phyloP scores from a whole-genome alignment of 495 filamentous ascomycete genomes.

The Penicillium pancosmium region DNA sequence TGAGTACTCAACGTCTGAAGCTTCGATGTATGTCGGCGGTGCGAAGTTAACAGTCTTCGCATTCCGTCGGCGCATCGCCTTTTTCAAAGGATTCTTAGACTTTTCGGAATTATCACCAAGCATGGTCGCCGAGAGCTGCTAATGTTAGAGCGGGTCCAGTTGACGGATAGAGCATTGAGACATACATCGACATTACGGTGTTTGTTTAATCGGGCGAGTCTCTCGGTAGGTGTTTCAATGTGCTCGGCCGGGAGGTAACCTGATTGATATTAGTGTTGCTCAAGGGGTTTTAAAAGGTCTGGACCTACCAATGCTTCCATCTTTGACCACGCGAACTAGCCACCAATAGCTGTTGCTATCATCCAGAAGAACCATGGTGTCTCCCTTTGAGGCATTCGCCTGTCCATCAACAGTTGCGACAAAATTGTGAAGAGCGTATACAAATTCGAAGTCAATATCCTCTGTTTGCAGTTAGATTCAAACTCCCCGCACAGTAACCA shows the following conservation, averaged over 20 bases:
- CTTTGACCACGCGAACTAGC: conserved; percentile 95
- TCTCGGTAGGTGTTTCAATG: conserved; percentile 96
- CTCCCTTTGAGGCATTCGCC: conserved; percentile 96
- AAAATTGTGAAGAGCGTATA: conserved; percentile 97
- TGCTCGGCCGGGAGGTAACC: conserved; percentile 97
- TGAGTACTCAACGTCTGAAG: conserved; percentile 87
- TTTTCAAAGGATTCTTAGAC: conserved; percentile 84
- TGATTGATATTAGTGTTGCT: conserved; percentile 39
- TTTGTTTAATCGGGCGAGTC: conserved; percentile 92
- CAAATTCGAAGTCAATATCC: conserved; percentile 99
- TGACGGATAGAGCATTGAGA: conserved; percentile 10
- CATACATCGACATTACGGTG: conserved; percentile 96
- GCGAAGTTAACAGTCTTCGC: conserved; percentile 89
- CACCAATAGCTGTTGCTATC: conserved; percentile 99
- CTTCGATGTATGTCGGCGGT: conserved; percentile 84
- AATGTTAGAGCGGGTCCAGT: conserved; percentile 18
- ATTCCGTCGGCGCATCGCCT: conserved; percentile 85
- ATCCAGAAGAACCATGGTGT: conserved; percentile 99
- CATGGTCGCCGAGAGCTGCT: conserved; percentile 90
- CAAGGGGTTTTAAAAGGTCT: not conserved
- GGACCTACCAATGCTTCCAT: conserved; percentile 87
- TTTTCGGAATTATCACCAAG: conserved; percentile 89
- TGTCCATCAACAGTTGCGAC: conserved; percentile 97
- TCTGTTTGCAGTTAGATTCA: conserved; percentile 75
- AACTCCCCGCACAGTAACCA: conserved; percentile 8